A percentile compares a stretch with the other conserved stretches of the same genome.
Conservation (phyloP, 192 early-diverging fungal species). For the Coemansia umbellata region DNA sequence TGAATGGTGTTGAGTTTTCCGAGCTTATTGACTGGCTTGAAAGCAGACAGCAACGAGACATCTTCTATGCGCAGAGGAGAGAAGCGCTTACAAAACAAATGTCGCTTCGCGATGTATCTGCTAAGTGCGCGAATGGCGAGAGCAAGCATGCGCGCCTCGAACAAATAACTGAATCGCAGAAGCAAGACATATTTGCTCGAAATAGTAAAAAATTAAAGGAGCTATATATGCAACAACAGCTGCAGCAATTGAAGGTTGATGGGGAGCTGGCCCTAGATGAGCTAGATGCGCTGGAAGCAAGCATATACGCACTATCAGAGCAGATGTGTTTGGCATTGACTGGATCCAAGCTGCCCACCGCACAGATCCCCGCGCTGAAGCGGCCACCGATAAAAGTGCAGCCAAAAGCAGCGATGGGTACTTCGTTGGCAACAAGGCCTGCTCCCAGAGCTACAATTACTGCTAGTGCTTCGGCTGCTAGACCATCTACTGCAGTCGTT, state of each 20-base stretch:
- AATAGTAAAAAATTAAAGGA: conserved; percentile 6
- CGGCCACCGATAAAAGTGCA: neutral
- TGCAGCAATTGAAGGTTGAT: neutral
- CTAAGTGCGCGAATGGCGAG: conserved; percentile 3
- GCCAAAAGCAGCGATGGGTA: neutral
- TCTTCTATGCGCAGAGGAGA: conserved; percentile 11
- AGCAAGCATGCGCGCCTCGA: neutral
- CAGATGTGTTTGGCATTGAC: conserved; percentile 24
- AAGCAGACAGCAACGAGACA: conserved; percentile 22
- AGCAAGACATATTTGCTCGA: conserved; percentile 7
- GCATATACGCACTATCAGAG: conserved; percentile 21
- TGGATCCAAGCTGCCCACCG: conserved; percentile 10
- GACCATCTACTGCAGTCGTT: neutral
- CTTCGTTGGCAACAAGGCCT: neutral
- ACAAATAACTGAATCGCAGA: neutral
- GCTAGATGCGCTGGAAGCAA: conserved; percentile 1
- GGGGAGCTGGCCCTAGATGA: neutral
- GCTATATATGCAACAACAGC: conserved; percentile 3
- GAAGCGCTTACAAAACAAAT: conserved; percentile 28
- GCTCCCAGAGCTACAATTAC: neutral
- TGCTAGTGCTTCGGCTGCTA: neutral
- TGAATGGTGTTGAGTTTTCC: conserved; percentile 2
- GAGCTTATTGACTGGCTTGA: conserved; percentile 33
- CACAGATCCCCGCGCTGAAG: conserved; percentile 16
- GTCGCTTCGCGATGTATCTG: conserved; percentile 25